Evolutionary conservation across 176 grass and related monocot species (phyloP).

Genomic region (Avena insularis): DNA sequence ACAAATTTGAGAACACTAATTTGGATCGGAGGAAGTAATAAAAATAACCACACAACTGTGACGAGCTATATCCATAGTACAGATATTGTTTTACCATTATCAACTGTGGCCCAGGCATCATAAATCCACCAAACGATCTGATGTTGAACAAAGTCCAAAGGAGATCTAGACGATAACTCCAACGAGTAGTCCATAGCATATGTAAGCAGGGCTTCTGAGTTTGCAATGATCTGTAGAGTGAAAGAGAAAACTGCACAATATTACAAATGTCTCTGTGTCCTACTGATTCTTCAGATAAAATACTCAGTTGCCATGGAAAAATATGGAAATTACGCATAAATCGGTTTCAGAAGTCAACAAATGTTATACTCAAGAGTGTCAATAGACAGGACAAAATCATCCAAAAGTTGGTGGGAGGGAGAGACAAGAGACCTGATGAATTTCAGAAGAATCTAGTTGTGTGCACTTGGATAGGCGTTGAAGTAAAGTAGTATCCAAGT

Average conservation of each 20-base stretch:
- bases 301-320: background rate
- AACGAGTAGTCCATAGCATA: slow-evolving; percentile 74
- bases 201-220: slow-evolving; percentile 48
- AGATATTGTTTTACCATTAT: slow-evolving; percentile 62
- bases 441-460: slow-evolving; percentile 54
- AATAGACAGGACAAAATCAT: background rate
- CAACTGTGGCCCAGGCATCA: slow-evolving; percentile 60
- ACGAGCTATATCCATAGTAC: background rate
- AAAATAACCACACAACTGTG: background rate
- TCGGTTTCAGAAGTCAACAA: background rate
- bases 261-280: background rate
- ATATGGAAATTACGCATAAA: slow-evolving; percentile 17
- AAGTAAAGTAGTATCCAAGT: slow-evolving; percentile 77
- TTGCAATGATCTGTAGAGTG: slow-evolving; percentile 51
- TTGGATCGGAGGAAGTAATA: background rate
- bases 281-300: slow-evolving; percentile 11
- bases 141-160: slow-evolving; percentile 73
- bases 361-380: background rate
- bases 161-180: slow-evolving; percentile 77
- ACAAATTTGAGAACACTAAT: too few relatives aligned
- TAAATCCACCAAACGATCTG: slow-evolving; percentile 78
- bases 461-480: slow-evolving; percentile 56
- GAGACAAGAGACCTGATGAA: slow-evolving; percentile 50
- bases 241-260: slow-evolving; percentile 17
- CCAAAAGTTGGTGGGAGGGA: background rate